Base-by-base conservation (phyloP, 257 asterid genomes). In the Ballota nigra region DNA sequence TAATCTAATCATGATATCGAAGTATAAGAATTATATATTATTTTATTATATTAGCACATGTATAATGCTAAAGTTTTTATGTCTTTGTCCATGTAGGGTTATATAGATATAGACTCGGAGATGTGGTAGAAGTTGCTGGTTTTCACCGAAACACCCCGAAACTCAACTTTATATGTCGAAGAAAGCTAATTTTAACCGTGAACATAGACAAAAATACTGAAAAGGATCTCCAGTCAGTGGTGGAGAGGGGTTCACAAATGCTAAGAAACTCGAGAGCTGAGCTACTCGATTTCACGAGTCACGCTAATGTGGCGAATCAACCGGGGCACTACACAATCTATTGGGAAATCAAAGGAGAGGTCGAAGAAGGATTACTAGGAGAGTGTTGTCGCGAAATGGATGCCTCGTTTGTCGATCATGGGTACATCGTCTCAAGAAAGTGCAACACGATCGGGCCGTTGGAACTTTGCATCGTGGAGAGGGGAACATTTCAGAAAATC, bases 241-340 rank as follows among this genome's bases (percentile, higher is more conserved):
- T 90, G 9, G 97, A 85, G 18, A 82, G 41, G 74, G 97, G 89
- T 9, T 81, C 81, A 0, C 66, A 64, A 8, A 74, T 85, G 13
- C 78, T 88, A 16, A 63, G 71, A 41, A 83, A 75, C 16, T n/a
- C 80, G 5, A 75, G 75, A 34, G 86, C 86, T 0, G 96, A 90
- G 75, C 74, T 90, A 4, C 86, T 90, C 31, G 97, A 90, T 45
- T 90, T 90, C 85, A 90, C 97, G 5, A 90, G 97, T 86, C 93
- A 85, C 8, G 96, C 96, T 3, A 55, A 83, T 45, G 61, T 86
- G 24, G 64, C 79, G 0, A 75, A 69, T 8, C 88, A 86, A 24
- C 92, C 96, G 2, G 97, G 97, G 1, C 97, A 86, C 74, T 88
- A 90, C 74, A 76, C 83, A 4, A 84, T 90, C 51, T 90, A 88